Evolutionary conservation across 352 stramenopile species (phyloP), one percentile per base, ranked within the genome.

Genomic region (Phytophthora brassicae): DNA sequence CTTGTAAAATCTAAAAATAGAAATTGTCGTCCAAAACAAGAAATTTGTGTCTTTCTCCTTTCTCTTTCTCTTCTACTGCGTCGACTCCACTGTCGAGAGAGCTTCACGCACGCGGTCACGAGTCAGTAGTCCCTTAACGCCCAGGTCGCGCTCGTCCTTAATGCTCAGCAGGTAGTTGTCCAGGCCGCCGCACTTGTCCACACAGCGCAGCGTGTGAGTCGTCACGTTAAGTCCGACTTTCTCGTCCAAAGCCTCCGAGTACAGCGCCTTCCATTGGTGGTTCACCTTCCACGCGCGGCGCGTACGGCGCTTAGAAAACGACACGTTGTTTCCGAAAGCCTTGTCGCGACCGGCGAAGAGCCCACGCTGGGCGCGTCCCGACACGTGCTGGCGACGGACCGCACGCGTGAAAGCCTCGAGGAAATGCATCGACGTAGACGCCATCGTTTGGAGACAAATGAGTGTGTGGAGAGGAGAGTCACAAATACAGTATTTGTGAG

Each of bases 301-400:
- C 20, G 89, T 98, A 52, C 77, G 93, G 64, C 90, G 92, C 70
- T 97, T 94, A 64, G 84, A 97, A 77, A 97, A 97, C 36, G 84
- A 95, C 14, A 97, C 86, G 63, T 97, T 98, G 85, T 98, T 98
- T 56, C 95, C 95, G 56, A 94, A 97, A 28, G 81, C 64, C 66
- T 98, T 94, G 77, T 98, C 95, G 44, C 92, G 93, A 16, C 95
- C 95, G 29, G 95, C 89, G 68, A 98, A 98, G 35, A 98, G 79
- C 9, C 95, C 95, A 29, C 93, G 90, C 45, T 76, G 64, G 22
- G 84, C 84, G 31, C 84, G 82, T 2, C 84, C 84, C 3, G 82
- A 92, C 55, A 90, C 81, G 72, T 94, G 84, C 67, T 89, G 64
- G 52, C 73, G 78, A 64, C 79, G 79, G 64, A 70, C 69, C 7